Percentiles rank a stretch among this genome's conserved stretches.
phyloP scores from a whole-genome alignment of 495 filamentous ascomycete species.

The Hypoxylon lenormandii region DNA sequence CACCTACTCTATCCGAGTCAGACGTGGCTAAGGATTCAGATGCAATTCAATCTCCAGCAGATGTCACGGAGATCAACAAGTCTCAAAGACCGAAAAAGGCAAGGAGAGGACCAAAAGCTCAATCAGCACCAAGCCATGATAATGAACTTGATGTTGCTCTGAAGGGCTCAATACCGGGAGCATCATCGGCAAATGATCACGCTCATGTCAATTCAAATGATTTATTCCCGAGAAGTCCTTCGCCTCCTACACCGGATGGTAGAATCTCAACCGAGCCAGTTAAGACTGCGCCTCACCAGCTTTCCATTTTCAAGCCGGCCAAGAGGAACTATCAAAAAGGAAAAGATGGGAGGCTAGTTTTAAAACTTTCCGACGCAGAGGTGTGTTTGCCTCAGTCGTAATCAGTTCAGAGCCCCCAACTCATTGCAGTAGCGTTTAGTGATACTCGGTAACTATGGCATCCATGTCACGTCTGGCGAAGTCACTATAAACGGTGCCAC shows the following conservation, averaged over 20 bases:
- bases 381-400: slow-evolving; percentile 43
- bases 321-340: slow-evolving; percentile 57
- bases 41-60: not conserved
- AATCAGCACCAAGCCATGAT: slow-evolving; percentile 25
- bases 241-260: slow-evolving; percentile 35
- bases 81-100: slow-evolving; percentile 8
- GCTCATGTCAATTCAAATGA: not conserved
- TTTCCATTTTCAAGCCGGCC: slow-evolving; percentile 61
- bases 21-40: slow-evolving; percentile 5
- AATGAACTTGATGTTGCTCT: not conserved
- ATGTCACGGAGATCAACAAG: slow-evolving; percentile 8
- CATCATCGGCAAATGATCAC: not conserved
- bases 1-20: slow-evolving; percentile 6
- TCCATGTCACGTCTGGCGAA: slow-evolving; percentile 70
- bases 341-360: slow-evolving; percentile 50
- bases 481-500: slow-evolving; percentile 76
- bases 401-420: slow-evolving; percentile 9
- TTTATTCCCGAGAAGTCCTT: slow-evolving; percentile 25
- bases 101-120: slow-evolving; percentile 15
- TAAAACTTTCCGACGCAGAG: slow-evolving; percentile 61
- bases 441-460: slow-evolving; percentile 77
- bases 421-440: slow-evolving; percentile 67
- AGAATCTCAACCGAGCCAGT: slow-evolving; percentile 30
- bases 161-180: not conserved
- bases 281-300: slow-evolving; percentile 34